Percentiles rank a stretch among this genome's conserved stretches.
phyloP scores from a whole-genome alignment of 331 rosid species.

The Quercus phellos region DNA sequence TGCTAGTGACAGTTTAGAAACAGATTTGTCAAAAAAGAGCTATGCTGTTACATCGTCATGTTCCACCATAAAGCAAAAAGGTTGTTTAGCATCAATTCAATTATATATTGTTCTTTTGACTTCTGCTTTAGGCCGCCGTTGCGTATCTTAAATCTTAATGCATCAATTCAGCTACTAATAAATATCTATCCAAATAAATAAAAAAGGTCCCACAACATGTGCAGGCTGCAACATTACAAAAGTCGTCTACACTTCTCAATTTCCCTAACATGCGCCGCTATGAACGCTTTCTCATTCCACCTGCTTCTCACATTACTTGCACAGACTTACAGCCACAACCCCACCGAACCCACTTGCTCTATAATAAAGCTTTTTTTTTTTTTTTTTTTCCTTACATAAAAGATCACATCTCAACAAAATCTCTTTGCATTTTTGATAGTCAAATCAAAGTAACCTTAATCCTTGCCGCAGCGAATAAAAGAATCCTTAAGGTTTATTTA shows the following conservation, averaged over 20 bases:
- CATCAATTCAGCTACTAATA: background rate
- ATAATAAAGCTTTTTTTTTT: background rate
- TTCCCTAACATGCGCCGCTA: constrained; percentile 18
- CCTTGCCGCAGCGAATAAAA: no score
- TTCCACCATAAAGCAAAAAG: no score
- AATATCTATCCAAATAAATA: background rate
- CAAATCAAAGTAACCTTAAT: no score
- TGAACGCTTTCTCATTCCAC: background rate
- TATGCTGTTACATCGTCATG: no score
- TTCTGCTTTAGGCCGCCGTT: background rate
- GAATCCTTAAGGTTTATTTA: no score
- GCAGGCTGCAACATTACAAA: constrained; percentile 3
- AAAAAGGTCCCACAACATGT: constrained; percentile 31
- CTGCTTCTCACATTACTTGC: background rate
- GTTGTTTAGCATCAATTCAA: no score
- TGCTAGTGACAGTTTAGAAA: background rate
- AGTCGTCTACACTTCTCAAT: constrained; percentile 3
- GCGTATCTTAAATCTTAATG: constrained; percentile 3
- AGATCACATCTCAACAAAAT: no score
- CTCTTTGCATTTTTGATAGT: no score
- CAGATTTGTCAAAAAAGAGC: no score
- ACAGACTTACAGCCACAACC: background rate
- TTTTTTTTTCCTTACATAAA: background rate
- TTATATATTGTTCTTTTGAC: no score
- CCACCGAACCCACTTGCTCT: background rate